Conservation (phyloP, 1,139 yeast species). For the Yamadazyma aaseri region DNA sequence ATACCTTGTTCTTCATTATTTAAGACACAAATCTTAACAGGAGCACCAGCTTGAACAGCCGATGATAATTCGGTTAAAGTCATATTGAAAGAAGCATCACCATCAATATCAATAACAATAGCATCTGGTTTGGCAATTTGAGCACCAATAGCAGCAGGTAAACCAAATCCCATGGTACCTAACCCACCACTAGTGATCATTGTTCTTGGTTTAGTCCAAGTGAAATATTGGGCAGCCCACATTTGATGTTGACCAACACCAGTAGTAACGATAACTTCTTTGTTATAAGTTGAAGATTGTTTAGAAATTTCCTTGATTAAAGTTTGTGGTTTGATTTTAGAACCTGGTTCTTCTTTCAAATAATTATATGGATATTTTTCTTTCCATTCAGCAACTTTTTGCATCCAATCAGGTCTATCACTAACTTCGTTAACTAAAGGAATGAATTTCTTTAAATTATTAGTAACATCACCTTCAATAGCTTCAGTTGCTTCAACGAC, state of each 20-base stretch:
- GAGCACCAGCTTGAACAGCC: conserved; percentile 91
- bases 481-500: conserved; percentile 98
- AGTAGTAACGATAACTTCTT: conserved; percentile 84
- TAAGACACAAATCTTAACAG: conserved; percentile 82
- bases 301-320: conserved; percentile 75
- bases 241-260: conserved; percentile 99
- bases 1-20: conserved; percentile 99
- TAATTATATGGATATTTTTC: conserved; percentile 81
- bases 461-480: conserved; percentile 91
- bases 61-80: conserved; percentile 89
- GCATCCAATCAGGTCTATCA: conserved; percentile 79
- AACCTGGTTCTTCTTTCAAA: conserved; percentile 73
- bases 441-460: conserved; percentile 67
- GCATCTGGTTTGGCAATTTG: conserved; percentile 96
- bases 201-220: conserved; percentile 88
- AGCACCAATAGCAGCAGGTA: conserved; percentile 98
- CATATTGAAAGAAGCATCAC: conserved; percentile 98
- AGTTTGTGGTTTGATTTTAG: conserved; percentile 90
- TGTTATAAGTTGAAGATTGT: conserved; percentile 64
- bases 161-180: conserved; percentile 98
- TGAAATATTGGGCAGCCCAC: conserved; percentile 99
- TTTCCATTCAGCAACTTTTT: conserved; percentile 76
- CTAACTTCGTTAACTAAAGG: conserved; percentile 64
- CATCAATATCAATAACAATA: conserved; percentile 92
- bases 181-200: conserved; percentile 97